These are phyloP conservation scores for Coemansia sp. DNA, from an alignment of 192 early-diverging fungal species.

Conservation along the genomic window DNA sequence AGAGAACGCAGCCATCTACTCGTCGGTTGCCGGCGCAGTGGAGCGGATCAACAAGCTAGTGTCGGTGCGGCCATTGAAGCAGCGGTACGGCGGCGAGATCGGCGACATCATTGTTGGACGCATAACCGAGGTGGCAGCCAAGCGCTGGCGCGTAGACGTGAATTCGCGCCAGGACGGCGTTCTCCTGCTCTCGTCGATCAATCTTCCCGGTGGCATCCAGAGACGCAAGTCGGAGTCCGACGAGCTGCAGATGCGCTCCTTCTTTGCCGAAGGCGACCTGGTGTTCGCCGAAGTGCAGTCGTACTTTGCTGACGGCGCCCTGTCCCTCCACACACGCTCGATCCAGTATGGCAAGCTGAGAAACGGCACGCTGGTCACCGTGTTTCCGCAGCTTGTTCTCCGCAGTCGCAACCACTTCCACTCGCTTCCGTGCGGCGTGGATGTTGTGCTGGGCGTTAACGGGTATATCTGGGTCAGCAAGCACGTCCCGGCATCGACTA, in stretches of 20 bases:
- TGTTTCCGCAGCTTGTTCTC: conserved; percentile 86
- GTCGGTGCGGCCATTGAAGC: conserved; percentile 82
- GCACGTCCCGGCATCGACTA: conserved; percentile 59
- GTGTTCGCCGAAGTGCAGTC: conserved; percentile 88
- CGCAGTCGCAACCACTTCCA: conserved; percentile 96
- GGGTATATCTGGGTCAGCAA: conserved; percentile 97
- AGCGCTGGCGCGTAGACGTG: conserved; percentile 95
- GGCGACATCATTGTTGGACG: conserved; percentile 97
- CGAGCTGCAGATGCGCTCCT: conserved; percentile 94
- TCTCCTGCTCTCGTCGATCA: conserved; percentile 85
- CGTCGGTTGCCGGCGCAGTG: conserved; percentile 87
- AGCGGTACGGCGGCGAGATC: conserved; percentile 90
- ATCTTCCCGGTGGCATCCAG: conserved; percentile 93
- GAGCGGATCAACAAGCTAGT: conserved; percentile 96
- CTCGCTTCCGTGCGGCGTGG: conserved; percentile 85
- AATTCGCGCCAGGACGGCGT: conserved; percentile 84
- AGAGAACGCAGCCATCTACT: conserved; percentile 69
- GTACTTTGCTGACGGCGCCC: conserved; percentile 84
- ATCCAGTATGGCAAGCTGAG: conserved; percentile 88
- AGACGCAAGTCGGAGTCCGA: conserved; percentile 93
- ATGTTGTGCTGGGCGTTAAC: conserved; percentile 93
- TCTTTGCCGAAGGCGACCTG: conserved; percentile 93
- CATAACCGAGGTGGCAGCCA: conserved; percentile 85
- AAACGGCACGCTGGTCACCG: conserved; percentile 77
- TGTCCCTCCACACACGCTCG: conserved; percentile 86